phyloP scores from a whole-genome alignment of 2,329 filamentous ascomycete species.

The Talaromyces rugulosus region DNA sequence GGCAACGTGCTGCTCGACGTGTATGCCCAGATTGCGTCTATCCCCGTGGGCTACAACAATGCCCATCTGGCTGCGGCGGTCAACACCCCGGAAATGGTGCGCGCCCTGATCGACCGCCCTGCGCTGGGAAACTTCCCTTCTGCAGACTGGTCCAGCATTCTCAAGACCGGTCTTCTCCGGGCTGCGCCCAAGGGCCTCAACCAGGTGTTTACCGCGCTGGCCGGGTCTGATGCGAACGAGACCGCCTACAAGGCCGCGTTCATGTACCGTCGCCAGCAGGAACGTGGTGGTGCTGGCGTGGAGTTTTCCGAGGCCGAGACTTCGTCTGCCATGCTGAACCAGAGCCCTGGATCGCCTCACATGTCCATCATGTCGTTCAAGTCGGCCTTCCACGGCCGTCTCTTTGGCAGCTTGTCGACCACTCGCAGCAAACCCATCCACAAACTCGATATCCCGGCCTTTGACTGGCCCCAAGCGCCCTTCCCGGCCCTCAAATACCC shows the following conservation, averaged over 20 bases:
- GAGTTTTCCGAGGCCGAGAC: slow-evolving; percentile 79
- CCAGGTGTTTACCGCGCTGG: slow-evolving; percentile 87
- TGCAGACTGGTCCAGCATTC: slow-evolving; percentile 73
- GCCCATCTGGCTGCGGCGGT: slow-evolving; percentile 66
- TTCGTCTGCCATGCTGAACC: slow-evolving; percentile 71
- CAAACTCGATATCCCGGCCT: slow-evolving; percentile 91
- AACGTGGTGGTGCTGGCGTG: slow-evolving; percentile 71
- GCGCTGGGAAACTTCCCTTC: slow-evolving; percentile 89
- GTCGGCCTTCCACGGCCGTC: slow-evolving; percentile 81
- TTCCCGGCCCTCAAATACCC: slow-evolving; percentile 87
- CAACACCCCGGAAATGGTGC: slow-evolving; percentile 72
- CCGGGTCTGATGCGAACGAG: slow-evolving; percentile 90
- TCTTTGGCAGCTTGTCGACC: slow-evolving; percentile 82
- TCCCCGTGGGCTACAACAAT: slow-evolving; percentile 92
- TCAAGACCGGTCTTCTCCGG: slow-evolving; percentile 74
- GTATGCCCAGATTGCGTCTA: slow-evolving; percentile 82
- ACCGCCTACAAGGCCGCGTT: slow-evolving; percentile 93
- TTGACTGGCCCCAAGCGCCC: slow-evolving; percentile 88
- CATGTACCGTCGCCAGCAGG: slow-evolving; percentile 79
- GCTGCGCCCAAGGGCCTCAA: slow-evolving; percentile 78
- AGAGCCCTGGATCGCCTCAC: slow-evolving; percentile 70
- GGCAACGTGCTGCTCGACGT: slow-evolving; percentile 51
- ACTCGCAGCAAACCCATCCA: slow-evolving; percentile 91
- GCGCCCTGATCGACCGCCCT: slow-evolving; percentile 78
- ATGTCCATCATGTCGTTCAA: slow-evolving; percentile 87